Base-by-base conservation (phyloP, 2,329 filamentous ascomycete species). In the Raffaelea albimanens region DNA sequence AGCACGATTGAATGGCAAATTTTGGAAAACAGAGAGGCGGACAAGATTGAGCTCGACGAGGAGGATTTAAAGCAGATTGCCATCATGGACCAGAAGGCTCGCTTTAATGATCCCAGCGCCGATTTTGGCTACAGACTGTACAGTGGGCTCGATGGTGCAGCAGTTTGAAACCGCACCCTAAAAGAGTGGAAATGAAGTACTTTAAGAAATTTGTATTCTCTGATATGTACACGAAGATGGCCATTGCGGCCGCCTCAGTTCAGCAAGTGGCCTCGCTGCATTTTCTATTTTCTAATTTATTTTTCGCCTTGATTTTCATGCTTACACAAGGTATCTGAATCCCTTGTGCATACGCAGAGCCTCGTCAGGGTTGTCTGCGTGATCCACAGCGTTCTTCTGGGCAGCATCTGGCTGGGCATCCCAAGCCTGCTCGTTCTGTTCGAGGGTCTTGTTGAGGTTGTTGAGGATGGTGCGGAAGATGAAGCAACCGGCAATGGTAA, bases 1-100 rank as follows among this genome's bases (percentile, higher is more conserved):
- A 83, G 79, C 66, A 80, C 78, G 41, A 85, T 79, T 20, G 78
- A 79, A 10, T 72, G 69, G 46, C 73, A 82, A 40, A 85, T 85
- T 56, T 72, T 77, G 61, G 83, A 78, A 67, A 87, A 88, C 66
- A 65, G 72, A 54, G 56, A 68, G 60, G 49, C 45, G 2, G 45
- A 47, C 29, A 5, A 38, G 34, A 23, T 46, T 25, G 22, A 19
- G 36, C 46, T 48, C 11, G 46, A 34, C 23, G 46, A 25, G 3
- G 46, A 44, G 18, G 46, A 44, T 36, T 19, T 48, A 11, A 10
- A 36, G 20, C 23, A n/a, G 14, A 44, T 48, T 4, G 39, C 34
- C 3, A 40, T 25, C 10, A 40, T 48, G 41, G 46, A 44, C 42
- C 41, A 44, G 29, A 44, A 45, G 36, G 34, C 42, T 18, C 46